Evolutionary conservation across 2,329 filamentous ascomycete species (phyloP).

Genomic region (Claviceps quebecensis): DNA sequence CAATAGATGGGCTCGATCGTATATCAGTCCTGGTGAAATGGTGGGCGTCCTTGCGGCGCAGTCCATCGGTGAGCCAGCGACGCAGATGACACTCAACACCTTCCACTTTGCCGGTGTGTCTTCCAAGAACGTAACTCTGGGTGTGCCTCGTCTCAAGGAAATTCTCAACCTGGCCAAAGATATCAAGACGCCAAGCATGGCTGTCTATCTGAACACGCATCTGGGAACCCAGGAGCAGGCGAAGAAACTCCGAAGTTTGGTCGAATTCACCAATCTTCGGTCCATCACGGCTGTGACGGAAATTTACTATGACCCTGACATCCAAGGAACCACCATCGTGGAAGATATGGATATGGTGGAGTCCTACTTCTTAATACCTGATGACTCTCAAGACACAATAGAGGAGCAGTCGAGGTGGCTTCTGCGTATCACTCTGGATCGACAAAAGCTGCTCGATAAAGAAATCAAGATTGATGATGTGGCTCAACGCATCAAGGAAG

Average conservation of each 20-base stretch:
- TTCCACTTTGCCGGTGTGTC: slow-evolving; percentile 99
- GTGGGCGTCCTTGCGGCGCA: slow-evolving; percentile 94
- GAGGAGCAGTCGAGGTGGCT: slow-evolving; percentile 88
- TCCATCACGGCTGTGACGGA: slow-evolving; percentile 86
- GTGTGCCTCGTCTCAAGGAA: slow-evolving; percentile 98
- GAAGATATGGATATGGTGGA: slow-evolving; percentile 90
- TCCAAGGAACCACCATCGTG: slow-evolving; percentile 71
- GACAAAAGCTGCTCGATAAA: slow-evolving; percentile 91
- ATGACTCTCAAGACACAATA: slow-evolving; percentile 48
- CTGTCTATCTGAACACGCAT: slow-evolving; percentile 61
- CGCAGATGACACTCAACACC: slow-evolving; percentile 98
- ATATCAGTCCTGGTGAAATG: slow-evolving; percentile 93
- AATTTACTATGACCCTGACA: slow-evolving; percentile 93
- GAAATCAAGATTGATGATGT: slow-evolving; percentile 84
- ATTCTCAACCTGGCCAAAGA: slow-evolving; percentile 96
- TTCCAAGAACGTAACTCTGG: slow-evolving; percentile 97
- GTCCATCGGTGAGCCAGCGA: slow-evolving; percentile 96
- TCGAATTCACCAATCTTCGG: slow-evolving; percentile 88
- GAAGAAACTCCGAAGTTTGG: slow-evolving; percentile 72
- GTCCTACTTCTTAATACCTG: slow-evolving; percentile 89
- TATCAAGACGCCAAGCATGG: slow-evolving; percentile 98
- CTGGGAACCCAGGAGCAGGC: slow-evolving; percentile 62
- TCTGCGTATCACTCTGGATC: slow-evolving; percentile 81
- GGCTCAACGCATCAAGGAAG: slow-evolving; percentile 74
- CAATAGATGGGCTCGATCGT: slow-evolving; percentile 71